Base-by-base conservation (phyloP, 176 grass and related monocot species). In the Avena eriantha region DNA sequence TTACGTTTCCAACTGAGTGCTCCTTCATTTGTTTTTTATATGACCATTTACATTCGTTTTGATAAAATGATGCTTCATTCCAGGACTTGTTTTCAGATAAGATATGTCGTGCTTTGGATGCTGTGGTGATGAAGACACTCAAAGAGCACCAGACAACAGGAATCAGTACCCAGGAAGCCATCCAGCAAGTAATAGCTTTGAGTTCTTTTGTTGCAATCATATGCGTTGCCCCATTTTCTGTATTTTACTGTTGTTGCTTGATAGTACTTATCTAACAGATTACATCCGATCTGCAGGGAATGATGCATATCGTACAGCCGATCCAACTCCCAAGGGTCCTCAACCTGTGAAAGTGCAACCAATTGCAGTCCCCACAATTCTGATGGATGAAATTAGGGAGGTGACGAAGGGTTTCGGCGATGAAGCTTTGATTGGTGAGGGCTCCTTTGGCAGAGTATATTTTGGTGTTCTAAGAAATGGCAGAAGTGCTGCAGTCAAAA, bases 361-460 rank as follows among this genome's bases (percentile, higher is more conserved):
- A 64, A 94, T 97, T 80, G 89, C 89, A 73, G 92, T 94, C 29
- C 94, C 94, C 60, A 39, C 64, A 43, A 86, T 97, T 80, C 85
- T 86, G 49, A 80, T 97, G 22, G 92, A 97, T 35, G 94, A 97
- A 88, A 92, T 97, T 81, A 86, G 80, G 83, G 94, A 97, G 80
- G 87, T 94, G 13, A 97, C 94, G 2, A 92, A 94, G 65, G 88
- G 80, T 90, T 97, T 97, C 79, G 90, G 85, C 18, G 94, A 94
- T 92, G 92, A 93, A 72, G 89, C 94, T 74, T 85, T 97, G 80
- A 94, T 97, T 87, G 94, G 94, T 16, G 94, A 97, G 68, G 94
- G 92, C 17, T 97, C 94, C 65, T 97, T 94, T 66, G 94, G 94
- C 41, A 94, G 90, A 93, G 89, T 97, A 55, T 97, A 94, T 79